Conservation (phyloP, 2,329 filamentous ascomycete species). For the Elsinoe batatas region DNA sequence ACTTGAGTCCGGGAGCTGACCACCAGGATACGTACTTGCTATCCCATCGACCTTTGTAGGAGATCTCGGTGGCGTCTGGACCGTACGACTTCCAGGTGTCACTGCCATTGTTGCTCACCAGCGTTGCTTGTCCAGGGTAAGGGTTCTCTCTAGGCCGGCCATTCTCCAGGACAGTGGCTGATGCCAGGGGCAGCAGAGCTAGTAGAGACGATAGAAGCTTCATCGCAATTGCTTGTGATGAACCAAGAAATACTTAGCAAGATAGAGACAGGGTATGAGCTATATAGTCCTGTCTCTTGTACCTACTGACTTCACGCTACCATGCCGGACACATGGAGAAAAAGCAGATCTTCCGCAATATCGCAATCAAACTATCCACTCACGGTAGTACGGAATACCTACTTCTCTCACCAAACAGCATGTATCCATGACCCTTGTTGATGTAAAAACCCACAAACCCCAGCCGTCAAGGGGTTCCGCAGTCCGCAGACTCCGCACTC, state of each 20-base stretch:
- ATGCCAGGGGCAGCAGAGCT: slow-evolving; percentile 1
- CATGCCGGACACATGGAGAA: neutral
- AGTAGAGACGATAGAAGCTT: neutral
- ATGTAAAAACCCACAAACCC: neutral
- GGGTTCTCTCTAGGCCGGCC: slow-evolving; percentile 31
- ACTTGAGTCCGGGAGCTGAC: slow-evolving; percentile 43
- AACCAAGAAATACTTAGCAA: neutral
- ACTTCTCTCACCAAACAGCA: neutral
- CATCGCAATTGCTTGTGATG: neutral
- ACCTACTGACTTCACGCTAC: neutral
- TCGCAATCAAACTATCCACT: neutral
- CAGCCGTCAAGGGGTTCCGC: neutral
- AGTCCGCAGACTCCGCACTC: neutral
- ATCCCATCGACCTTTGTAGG: slow-evolving; percentile 55
- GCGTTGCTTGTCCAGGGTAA: slow-evolving; percentile 31
- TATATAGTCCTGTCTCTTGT: neutral
- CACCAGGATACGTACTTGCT: slow-evolving; percentile 47
- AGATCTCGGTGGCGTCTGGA: slow-evolving; percentile 44
- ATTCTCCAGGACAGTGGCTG: slow-evolving; percentile 35
- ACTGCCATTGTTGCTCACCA: slow-evolving; percentile 25
- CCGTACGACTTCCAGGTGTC: slow-evolving; percentile 39
- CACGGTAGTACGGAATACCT: neutral
- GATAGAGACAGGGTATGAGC: neutral
- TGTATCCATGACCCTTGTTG: neutral
- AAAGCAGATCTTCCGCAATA: slow-evolving; percentile 1